Conservation (phyloP, 169 alveolate genomes). For the Plasmodium inui region DNA sequence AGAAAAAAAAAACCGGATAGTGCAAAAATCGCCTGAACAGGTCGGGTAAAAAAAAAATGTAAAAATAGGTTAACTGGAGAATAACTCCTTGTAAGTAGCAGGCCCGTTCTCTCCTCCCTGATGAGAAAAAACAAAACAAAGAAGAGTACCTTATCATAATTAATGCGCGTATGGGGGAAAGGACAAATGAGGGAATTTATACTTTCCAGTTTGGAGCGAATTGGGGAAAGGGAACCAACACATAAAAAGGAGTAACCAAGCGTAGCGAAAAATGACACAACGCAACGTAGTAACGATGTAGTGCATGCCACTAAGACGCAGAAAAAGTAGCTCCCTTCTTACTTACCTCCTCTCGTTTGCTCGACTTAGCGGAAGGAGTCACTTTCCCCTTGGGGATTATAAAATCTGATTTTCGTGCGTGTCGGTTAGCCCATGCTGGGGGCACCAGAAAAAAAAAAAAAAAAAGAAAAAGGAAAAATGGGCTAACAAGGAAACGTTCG, state of each 20-base stretch:
- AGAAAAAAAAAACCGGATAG: neutral
- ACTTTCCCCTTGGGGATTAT: neutral
- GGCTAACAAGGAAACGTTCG: neutral
- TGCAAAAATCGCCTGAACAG: neutral
- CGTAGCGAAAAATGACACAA: neutral
- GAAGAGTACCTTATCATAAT: neutral
- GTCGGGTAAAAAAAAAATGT: neutral
- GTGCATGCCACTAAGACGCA: neutral
- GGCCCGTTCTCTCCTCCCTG: neutral
- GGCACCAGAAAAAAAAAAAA: neutral
- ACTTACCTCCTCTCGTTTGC: neutral
- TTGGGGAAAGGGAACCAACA: neutral
- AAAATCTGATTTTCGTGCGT: neutral
- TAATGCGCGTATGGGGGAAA: neutral
- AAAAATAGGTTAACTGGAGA: neutral
- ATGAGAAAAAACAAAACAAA: neutral
- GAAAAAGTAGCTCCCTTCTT: neutral
- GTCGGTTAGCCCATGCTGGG: neutral
- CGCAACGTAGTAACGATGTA: neutral
- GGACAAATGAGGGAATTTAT: neutral
- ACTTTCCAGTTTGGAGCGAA: neutral
- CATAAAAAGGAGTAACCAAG: neutral
- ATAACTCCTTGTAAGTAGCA: neutral
- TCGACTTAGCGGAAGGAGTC: neutral
- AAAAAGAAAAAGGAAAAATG: neutral